Conservation (phyloP, 2,329 filamentous ascomycete species). For the Waltergamsia citrina region DNA sequence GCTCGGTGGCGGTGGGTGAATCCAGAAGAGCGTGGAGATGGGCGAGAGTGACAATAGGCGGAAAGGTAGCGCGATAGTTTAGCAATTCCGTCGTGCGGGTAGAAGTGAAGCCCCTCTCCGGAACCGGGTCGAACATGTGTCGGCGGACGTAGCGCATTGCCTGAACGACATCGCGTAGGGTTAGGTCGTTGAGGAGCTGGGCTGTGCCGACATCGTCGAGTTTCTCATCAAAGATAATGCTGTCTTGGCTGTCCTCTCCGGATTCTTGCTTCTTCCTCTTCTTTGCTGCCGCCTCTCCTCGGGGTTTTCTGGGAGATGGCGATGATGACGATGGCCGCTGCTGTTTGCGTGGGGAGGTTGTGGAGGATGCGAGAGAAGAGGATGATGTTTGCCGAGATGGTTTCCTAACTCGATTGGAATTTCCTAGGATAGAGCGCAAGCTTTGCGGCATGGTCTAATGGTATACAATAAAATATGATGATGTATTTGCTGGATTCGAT, state of each 20-base stretch:
- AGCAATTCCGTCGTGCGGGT: conserved; percentile 54
- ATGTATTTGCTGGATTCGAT: too few species aligned
- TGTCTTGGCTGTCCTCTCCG: conserved; percentile 13
- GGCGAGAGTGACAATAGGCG: conserved; percentile 54
- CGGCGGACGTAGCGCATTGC: conserved; percentile 52
- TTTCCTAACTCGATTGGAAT: conserved; percentile 24
- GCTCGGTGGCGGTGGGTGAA: conserved; percentile 55
- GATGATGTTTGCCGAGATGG: conserved; percentile 6
- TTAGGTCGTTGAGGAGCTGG: conserved; percentile 38
- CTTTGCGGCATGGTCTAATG: conserved; percentile 20
- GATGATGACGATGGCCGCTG: conserved; percentile 3
- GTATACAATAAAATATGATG: too few species aligned
- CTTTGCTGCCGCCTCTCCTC: conserved; percentile 1
- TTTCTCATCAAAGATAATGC: conserved; percentile 26
- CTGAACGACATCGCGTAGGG: conserved; percentile 52
- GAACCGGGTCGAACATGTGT: conserved; percentile 56
- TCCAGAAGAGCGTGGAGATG: conserved; percentile 57
- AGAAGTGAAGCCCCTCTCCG: conserved; percentile 54
- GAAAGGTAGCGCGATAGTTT: conserved; percentile 47
- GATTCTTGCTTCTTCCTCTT: conserved; percentile 6
- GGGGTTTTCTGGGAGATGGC: conserved; percentile 14
- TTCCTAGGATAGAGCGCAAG: conserved; percentile 27
- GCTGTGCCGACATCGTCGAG: conserved; percentile 53
- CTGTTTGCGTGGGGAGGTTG: background rate
- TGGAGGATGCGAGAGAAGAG: background rate